Base-by-base conservation (phyloP, 495 filamentous ascomycete genomes). In the Penicillium angulare region DNA sequence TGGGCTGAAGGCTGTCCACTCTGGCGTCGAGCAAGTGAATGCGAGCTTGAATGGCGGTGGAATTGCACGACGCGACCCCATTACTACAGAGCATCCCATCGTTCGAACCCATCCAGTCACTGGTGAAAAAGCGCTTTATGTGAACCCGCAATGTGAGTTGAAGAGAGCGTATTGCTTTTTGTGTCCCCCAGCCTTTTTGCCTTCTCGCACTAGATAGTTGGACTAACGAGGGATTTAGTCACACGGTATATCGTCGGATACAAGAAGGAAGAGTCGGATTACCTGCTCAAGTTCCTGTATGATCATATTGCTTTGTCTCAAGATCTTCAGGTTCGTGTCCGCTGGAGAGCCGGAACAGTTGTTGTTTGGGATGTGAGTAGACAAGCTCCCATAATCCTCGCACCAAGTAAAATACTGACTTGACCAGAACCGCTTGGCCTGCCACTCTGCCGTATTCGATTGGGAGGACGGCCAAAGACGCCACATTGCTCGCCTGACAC, bases 401-500 rank as follows among this genome's bases (percentile, higher is more conserved):
- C 7, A 23, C 2, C 15, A 5, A 7, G 13, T 41, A 13, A 41
- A 7, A 41, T 41, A 6, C 50, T 61, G n/a, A 55, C 31, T 41
- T 41, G 22, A 12, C 48, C 21, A 70, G 62, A 95, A 95, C 72
- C 79, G 89, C 3, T 79, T 92, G 6, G 89, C 86, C 3, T 75
- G 80, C 47, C 89, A 93, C 67, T 85, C 86, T 13, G 89, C 89
- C 8, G 72, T 91, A 27, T 76, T 90, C 16, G 89, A 92, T 66
- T 95, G 88, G 88, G 82, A 86, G 59, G 82, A 81, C 70, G 88
- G 88, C 3, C 81, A 87, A 70, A 76, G 90, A 50, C 76, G 90
- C 35, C 90, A 95, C 70, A 66, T 95, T 46, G 90, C 88, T 3
- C 76, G 90, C 31, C 87, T 95, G 60, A 92, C 90, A 7, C 88